Base-by-base conservation (phyloP, 2,329 filamentous ascomycete genomes). In the Epichloe coenophiala region DNA sequence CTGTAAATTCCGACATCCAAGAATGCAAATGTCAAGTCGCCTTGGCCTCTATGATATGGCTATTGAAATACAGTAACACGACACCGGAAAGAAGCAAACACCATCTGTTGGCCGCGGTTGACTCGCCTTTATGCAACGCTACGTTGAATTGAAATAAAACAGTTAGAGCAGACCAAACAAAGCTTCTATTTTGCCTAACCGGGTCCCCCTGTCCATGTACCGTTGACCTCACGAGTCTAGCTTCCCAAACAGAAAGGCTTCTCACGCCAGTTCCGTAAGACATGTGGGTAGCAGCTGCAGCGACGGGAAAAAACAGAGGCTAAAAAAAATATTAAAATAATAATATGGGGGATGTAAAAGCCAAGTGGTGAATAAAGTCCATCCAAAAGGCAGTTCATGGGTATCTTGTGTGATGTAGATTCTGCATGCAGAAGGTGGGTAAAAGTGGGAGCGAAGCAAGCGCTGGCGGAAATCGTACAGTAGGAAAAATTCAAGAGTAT, bases 351-450 rank as follows among this genome's bases (percentile, higher is more conserved):
- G 9, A 6, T 12, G 27, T 43, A 38, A 36, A 35, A 31, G 19
- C n/a, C 13, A 5, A 50, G 40, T 36, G 47, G n/a, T 27, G 38
- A 42, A 42, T 35, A 35, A n/a, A 39, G 35, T 8, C 4, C 15
- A 27, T 37, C 35, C 35, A 37, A 45, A 12, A n/a, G 36, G 21
- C 33, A n/a, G 19, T 42, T 23, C 37, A 47, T 52, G 55, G 57
- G 55, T 58, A 59, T 59, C 56, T 56, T 55, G 54, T 57, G 52
- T 55, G 52, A 44, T 54, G 50, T 53, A 56, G 52, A 48, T 56
- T 50, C 53, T 51, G 33, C 31, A 31, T 31, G 31, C 51, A 51
- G 38, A 43, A 11, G 9, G 21, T 15, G 31, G 15, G 41, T 21
- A 41, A 46, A 45, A n/a, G 35, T 38, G 33, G 35, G 1, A 37